A percentile compares a stretch with the other conserved stretches of the same genome.
Conservation (phyloP, 495 filamentous ascomycete species). For the Hypoxylon perforatum region DNA sequence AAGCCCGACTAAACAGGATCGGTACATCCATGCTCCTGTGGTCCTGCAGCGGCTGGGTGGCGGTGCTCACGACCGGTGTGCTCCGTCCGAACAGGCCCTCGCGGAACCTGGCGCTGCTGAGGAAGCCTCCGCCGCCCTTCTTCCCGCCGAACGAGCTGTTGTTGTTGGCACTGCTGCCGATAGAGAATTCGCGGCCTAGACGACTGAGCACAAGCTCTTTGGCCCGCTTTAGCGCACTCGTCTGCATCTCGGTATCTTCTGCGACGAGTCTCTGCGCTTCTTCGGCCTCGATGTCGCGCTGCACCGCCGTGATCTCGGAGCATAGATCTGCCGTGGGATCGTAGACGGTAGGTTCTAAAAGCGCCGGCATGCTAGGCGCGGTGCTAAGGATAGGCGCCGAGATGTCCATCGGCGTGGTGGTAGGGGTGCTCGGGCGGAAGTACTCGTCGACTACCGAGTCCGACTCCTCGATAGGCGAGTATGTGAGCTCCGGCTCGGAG, state of each 20-base stretch:
- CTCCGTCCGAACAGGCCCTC: slow-evolving; percentile 58
- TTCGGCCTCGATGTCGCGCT: slow-evolving; percentile 56
- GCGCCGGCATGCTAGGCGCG: slow-evolving; percentile 52
- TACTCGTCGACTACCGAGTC: slow-evolving; percentile 54
- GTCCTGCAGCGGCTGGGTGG: slow-evolving; percentile 30
- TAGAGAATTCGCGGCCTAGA: slow-evolving; percentile 54
- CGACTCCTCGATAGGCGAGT: slow-evolving; percentile 53
- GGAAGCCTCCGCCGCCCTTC: slow-evolving; percentile 43
- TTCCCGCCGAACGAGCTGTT: slow-evolving; percentile 27
- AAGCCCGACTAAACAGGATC: slow-evolving; percentile 60
- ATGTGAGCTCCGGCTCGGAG: slow-evolving; percentile 43
- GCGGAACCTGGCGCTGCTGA: slow-evolving; percentile 47
- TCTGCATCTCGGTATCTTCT: slow-evolving; percentile 54
- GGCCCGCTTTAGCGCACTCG: slow-evolving; percentile 55
- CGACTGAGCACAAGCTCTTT: slow-evolving; percentile 59
- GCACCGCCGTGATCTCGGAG: slow-evolving; percentile 54
- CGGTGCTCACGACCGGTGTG: slow-evolving; percentile 37
- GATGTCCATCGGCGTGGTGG: slow-evolving; percentile 48
- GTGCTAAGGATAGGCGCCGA: slow-evolving; percentile 60
- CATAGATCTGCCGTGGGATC: slow-evolving; percentile 53
- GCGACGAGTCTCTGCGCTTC: slow-evolving; percentile 49
- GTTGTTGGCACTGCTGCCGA: slow-evolving; percentile 1
- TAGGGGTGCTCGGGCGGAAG: slow-evolving; percentile 50
- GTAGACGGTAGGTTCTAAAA: slow-evolving; percentile 59
- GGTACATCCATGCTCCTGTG: slow-evolving; percentile 59